Percentiles rank a stretch among this genome's conserved stretches.
Evolutionary conservation across 73 alveolate genomes (phyloP).

Genomic region (Breviolum minutum): DNA sequence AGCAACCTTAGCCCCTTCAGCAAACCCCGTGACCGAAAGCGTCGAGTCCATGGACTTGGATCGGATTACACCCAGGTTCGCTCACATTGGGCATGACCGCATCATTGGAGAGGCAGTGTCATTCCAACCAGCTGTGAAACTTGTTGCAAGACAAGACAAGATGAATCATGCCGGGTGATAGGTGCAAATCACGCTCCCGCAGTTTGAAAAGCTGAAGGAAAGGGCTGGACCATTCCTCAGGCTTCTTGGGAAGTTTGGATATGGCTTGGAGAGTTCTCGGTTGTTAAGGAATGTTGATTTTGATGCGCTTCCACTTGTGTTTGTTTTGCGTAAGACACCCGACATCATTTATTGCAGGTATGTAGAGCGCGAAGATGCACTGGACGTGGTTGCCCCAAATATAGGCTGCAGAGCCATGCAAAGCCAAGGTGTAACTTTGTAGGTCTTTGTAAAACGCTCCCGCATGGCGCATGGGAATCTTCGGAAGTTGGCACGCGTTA

Average conservation of each 20-base stretch:
- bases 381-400: neutral
- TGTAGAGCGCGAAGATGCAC: conserved; percentile 33
- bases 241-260: neutral
- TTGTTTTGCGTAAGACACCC: neutral
- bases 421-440: no score
- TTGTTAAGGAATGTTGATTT: neutral
- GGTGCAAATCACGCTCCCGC: conserved; percentile 77
- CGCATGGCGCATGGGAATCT: no score
- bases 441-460: no score
- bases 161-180: neutral
- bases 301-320: neutral
- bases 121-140: no score
- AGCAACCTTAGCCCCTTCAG: neutral
- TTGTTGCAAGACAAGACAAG: no score
- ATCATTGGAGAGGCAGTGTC: conserved; percentile 38
- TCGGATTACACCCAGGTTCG: neutral
- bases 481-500: no score
- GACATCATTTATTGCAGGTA: neutral
- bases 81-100: conserved; percentile 41
- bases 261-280: neutral
- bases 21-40: neutral
- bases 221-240: conserved; percentile 74
- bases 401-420: no score
- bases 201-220: conserved; percentile 60
- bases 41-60: neutral